Conservation (phyloP, 371 early-diverging fungal genomes). For the Rhizopus stolonifer region DNA sequence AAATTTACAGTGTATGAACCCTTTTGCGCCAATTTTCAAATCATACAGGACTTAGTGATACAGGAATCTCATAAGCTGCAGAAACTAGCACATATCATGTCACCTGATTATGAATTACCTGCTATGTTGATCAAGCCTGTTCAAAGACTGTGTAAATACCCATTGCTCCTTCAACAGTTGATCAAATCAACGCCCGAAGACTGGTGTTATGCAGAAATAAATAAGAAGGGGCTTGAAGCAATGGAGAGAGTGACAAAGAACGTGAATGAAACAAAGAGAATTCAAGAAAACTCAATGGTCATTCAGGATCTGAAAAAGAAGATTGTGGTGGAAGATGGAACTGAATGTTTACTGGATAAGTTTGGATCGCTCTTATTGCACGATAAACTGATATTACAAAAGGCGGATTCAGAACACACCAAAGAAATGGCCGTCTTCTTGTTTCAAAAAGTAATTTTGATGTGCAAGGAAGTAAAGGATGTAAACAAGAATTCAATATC, state of each 20-base stretch:
- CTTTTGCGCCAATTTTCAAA: conserved; percentile 89
- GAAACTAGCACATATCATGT: conserved; percentile 66
- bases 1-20: conserved; percentile 90
- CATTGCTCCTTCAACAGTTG: conserved; percentile 83
- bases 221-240: conserved; percentile 72
- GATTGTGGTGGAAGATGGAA: conserved; percentile 43
- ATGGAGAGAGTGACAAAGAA: conserved; percentile 84
- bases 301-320: conserved; percentile 76
- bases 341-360: conserved; percentile 30
- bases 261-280: conserved; percentile 89
- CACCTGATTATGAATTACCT: conserved; percentile 82
- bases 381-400: conserved; percentile 80
- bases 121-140: conserved; percentile 95
- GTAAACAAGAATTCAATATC: conserved; percentile 43
- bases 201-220: conserved; percentile 73
- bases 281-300: conserved; percentile 76
- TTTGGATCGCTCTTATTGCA: conserved; percentile 83
- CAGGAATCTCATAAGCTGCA: conserved; percentile 48
- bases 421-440: conserved; percentile 79
- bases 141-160: conserved; percentile 96
- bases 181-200: conserved; percentile 71
- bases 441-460: conserved; percentile 85
- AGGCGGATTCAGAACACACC: conserved; percentile 65
- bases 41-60: conserved; percentile 62
- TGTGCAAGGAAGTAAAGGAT: conserved; percentile 57